Conservation (phyloP, 495 filamentous ascomycete species). For the Neurospora sp. region DNA sequence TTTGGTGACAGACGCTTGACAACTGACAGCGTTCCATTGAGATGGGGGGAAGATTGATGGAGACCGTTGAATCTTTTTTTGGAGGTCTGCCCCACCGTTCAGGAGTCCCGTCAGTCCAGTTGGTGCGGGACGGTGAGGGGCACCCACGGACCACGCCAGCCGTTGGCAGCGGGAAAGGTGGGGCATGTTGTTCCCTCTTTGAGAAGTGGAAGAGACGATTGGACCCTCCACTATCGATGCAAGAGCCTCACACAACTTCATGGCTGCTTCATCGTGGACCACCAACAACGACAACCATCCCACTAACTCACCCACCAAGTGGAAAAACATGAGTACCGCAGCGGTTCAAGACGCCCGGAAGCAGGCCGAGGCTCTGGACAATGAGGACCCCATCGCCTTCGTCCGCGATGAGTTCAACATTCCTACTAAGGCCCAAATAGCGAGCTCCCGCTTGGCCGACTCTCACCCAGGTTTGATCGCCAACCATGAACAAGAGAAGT, state of each 20-base stretch:
- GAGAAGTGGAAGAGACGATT: background rate
- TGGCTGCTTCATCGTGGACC: background rate
- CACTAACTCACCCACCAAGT: background rate
- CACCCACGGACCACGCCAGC: background rate
- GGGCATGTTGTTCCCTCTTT: background rate
- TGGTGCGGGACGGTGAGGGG: background rate
- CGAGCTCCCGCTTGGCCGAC: constrained; percentile 47
- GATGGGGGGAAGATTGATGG: background rate
- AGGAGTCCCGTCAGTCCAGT: background rate
- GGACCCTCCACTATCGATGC: background rate
- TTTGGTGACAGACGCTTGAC: background rate
- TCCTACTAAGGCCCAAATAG: constrained; percentile 68
- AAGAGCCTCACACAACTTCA: background rate
- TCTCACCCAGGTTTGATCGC: constrained; percentile 21
- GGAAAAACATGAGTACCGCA: constrained; percentile 8
- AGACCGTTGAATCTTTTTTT: background rate
- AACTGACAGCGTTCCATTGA: background rate
- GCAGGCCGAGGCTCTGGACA: constrained; percentile 42
- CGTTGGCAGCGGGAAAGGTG: background rate
- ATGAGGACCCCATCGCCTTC: constrained; percentile 53
- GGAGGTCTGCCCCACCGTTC: background rate
- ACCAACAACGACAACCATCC: background rate
- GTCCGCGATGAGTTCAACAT: constrained; percentile 75
- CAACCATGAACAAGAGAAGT: background rate
- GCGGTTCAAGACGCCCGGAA: constrained; percentile 1